These are phyloP conservation scores for Pseudogymnoascus sp. DNA, from an alignment of 2,329 filamentous ascomycete genomes.

Conservation along the genomic window DNA sequence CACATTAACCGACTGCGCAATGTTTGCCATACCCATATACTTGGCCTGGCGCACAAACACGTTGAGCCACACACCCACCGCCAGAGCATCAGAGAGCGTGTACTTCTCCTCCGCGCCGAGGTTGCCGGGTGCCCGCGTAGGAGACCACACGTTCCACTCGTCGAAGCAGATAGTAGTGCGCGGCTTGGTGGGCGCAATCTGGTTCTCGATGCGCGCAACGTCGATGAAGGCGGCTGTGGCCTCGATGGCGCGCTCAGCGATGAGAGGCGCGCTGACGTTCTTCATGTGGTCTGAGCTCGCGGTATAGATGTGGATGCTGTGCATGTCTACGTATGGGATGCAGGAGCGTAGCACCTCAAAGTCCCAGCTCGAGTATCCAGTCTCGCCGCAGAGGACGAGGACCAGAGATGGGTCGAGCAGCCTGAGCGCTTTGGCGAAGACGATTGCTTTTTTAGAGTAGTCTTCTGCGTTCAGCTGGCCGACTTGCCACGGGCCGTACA, in stretches of 20 bases:
- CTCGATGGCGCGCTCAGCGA: conserved; percentile 57
- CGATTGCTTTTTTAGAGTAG: conserved; percentile 47
- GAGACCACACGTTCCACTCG: conserved; percentile 65
- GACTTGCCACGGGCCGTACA: conserved; percentile 37
- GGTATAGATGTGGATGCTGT: conserved; percentile 60
- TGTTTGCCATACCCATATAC: conserved; percentile 57
- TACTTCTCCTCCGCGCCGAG: conserved; percentile 55
- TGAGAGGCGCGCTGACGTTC: conserved; percentile 47
- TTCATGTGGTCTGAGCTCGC: conserved; percentile 35
- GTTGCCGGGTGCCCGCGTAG: conserved; percentile 51
- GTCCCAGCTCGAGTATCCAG: conserved; percentile 54
- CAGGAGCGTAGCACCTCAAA: conserved; percentile 53
- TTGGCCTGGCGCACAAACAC: conserved; percentile 55
- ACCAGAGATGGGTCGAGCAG: conserved; percentile 50
- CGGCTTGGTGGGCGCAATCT: conserved; percentile 22
- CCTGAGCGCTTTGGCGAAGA: conserved; percentile 51
- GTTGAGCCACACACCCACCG: conserved; percentile 55
- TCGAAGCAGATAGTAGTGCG: conserved; percentile 58
- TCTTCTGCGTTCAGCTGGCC: conserved; percentile 48
- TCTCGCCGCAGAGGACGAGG: conserved; percentile 57
- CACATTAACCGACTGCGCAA: conserved; percentile 61
- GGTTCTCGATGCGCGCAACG: conserved; percentile 53
- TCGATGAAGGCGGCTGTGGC: conserved; percentile 53
- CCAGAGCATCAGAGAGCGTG: conserved; percentile 55
- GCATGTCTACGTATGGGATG: conserved; percentile 55